phyloP scores from a whole-genome alignment of 1,284 basidiomycete species.

The Sporisorium sorghi region DNA sequence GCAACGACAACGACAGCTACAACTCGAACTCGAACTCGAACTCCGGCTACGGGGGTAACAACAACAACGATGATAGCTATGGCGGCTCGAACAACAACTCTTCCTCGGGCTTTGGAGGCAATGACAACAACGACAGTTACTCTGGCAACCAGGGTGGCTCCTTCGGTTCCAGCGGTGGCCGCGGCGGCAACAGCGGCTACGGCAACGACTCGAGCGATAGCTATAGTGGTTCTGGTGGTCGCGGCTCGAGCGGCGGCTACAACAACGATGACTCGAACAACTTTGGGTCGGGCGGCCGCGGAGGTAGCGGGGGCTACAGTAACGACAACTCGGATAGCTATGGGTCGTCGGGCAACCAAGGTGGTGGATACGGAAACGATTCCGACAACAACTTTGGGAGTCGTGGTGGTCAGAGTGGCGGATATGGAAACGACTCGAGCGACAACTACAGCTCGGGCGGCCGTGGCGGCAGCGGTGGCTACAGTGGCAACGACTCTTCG shows the following conservation, averaged over 20 bases:
- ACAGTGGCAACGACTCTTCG: slow-evolving; percentile 8
- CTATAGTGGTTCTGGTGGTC: slow-evolving; percentile 9
- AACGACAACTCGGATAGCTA: slow-evolving; percentile 16
- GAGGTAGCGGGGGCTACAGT: slow-evolving; percentile 6
- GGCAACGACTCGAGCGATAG: slow-evolving; percentile 20
- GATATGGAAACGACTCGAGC: slow-evolving; percentile 21
- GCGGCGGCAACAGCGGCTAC: slow-evolving; percentile 11
- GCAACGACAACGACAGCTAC: slow-evolving; percentile 14
- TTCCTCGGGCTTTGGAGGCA: slow-evolving; percentile 8
- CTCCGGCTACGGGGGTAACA: slow-evolving; percentile 16
- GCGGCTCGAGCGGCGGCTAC: slow-evolving; percentile 11
- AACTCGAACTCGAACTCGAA: no score
- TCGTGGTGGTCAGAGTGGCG: slow-evolving; percentile 1
- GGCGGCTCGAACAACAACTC: slow-evolving; percentile 14
- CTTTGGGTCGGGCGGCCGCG: slow-evolving; percentile 2
- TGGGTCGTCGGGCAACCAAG: slow-evolving; percentile 19
- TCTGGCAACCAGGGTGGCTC: no score
- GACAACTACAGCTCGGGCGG: slow-evolving; percentile 14
- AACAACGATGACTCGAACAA: slow-evolving; percentile 32
- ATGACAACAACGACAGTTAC: slow-evolving; percentile 30
- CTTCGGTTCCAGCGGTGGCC: no score
- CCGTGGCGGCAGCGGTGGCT: slow-evolving; percentile 8
- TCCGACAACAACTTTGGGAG: not conserved
- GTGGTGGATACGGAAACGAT: slow-evolving; percentile 14
- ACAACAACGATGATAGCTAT: slow-evolving; percentile 18